Evolutionary conservation across 2,329 filamentous ascomycete genomes (phyloP).

Genomic region (Colletotrichum incanum): DNA sequence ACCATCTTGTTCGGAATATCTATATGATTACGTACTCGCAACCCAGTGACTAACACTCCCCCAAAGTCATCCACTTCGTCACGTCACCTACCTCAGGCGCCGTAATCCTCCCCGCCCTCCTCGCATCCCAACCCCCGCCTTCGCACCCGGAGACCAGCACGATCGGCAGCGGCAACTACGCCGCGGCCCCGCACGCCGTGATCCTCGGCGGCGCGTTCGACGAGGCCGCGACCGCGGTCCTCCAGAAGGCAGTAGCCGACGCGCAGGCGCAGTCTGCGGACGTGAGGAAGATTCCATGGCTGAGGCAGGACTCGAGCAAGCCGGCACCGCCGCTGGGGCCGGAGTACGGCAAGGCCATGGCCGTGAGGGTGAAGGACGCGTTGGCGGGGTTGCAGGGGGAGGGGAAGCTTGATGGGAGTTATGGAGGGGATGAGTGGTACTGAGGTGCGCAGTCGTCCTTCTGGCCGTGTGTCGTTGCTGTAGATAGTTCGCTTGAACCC

Average conservation of each 20-base stretch:
- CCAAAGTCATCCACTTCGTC: slow-evolving; percentile 43
- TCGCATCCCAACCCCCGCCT: slow-evolving; percentile 25
- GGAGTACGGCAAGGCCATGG: slow-evolving; percentile 49
- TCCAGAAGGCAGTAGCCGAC: slow-evolving; percentile 24
- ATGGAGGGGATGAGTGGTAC: slow-evolving; percentile 44
- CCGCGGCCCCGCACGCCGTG: slow-evolving; percentile 31
- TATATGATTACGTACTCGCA: background rate
- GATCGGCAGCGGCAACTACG: slow-evolving; percentile 41
- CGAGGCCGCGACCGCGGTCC: slow-evolving; percentile 17
- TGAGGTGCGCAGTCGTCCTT: slow-evolving; percentile 7
- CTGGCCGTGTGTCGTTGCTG: background rate
- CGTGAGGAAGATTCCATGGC: slow-evolving; percentile 45
- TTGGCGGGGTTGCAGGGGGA: slow-evolving; percentile 44
- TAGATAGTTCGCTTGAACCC: background rate
- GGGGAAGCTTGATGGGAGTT: slow-evolving; percentile 44
- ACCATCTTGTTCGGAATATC: background rate
- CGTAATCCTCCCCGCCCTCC: slow-evolving; percentile 41
- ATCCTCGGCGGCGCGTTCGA: slow-evolving; percentile 42
- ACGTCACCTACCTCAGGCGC: slow-evolving; percentile 30
- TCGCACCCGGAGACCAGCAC: slow-evolving; percentile 41
- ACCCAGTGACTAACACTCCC: background rate
- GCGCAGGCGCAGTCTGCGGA: background rate
- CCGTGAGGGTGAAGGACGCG: slow-evolving; percentile 47
- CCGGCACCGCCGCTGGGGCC: slow-evolving; percentile 47
- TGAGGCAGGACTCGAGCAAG: slow-evolving; percentile 46